Base-by-base conservation (phyloP, 345 rosid genomes). In the Populus simonii region DNA sequence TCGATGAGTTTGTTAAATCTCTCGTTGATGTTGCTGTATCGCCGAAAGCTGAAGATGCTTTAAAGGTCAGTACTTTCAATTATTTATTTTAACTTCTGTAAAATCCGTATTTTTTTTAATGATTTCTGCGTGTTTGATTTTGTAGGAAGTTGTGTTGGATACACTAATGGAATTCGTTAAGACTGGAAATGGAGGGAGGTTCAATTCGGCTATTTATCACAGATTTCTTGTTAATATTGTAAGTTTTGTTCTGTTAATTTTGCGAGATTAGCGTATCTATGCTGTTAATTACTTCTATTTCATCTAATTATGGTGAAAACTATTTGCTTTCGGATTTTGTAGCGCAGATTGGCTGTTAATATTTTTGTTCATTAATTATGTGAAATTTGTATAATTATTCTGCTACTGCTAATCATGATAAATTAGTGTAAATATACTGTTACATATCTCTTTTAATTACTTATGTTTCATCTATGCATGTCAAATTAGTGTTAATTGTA, bases 81-180 rank as follows among this genome's bases (percentile, higher is more conserved):
- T 17, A 22, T 23, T 51, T 13, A 11, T 22, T 27, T 57, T 41
- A 5, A 17, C 29, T 29, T 61, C 25, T 15, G 18, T 29, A 3
- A 18, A 33, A 47, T 76, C 45, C 16, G 2, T 22, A 7, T 73
- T 25, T 36, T 36, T 53, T 17, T 38, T 43, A 20, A 31, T 27
- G 62, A 12, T 68, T 45, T 23, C 49, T 4, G 20, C 47, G 41
- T n/a, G 29, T 72, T 62, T 77, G 31, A 67, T 71, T 83, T 22
- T 18, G 8, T 6, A 95, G 99, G 98, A 92, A 80, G 79, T 95
- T 57, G 90, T 91, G 71, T 78, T 92, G 85, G 99, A 90, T 39
- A 80, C 98, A 1, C 78, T 93, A 38, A 93, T 95, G 98, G 96
- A 90, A 72, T 89, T 92, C 77, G 93, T 92, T 76, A 93, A 89